These are phyloP conservation scores for Amanita pallidorosea DNA, from an alignment of 768 basidiomycete genomes.

Conservation along the genomic window DNA sequence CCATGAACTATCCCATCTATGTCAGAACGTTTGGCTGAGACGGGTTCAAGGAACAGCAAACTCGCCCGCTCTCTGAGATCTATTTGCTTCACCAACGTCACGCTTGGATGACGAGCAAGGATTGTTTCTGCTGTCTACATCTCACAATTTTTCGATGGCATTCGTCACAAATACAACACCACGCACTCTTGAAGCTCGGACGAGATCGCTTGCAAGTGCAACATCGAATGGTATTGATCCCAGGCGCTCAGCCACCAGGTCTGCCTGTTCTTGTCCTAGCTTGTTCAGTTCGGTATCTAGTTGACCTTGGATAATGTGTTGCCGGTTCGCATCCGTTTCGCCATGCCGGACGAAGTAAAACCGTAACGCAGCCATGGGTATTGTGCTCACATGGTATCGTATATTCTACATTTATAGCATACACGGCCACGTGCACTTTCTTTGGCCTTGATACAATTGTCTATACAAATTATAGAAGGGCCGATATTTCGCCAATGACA, in stretches of 20 bases:
- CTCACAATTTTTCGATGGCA: neutral
- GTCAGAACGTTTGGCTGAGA: neutral
- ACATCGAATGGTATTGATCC: conserved; percentile 41
- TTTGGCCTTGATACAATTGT: conserved; percentile 10
- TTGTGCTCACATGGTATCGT: neutral
- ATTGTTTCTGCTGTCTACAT: conserved; percentile 59
- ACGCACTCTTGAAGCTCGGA: conserved; percentile 53
- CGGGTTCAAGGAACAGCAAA: neutral
- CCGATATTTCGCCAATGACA: conserved; percentile 37
- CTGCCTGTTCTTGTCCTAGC: conserved; percentile 49
- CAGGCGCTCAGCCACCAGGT: conserved; percentile 41
- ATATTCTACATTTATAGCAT: neutral
- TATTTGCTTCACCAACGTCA: conserved; percentile 29
- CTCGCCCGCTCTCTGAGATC: conserved; percentile 59
- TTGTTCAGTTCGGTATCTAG: conserved; percentile 58
- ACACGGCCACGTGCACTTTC: neutral
- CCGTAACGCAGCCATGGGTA: conserved; percentile 10
- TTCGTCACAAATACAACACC: conserved; percentile 4
- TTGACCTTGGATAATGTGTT: conserved; percentile 65
- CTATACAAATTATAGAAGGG: conserved; percentile 21
- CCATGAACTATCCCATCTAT: conserved; percentile 37
- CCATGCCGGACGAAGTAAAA: conserved; percentile 70
- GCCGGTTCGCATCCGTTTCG: conserved; percentile 62
- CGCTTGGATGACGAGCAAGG: conserved; percentile 37
- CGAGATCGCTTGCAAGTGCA: conserved; percentile 66